Conservation (phyloP, 176 grass and related monocot genomes). For the Oryza rufipogon region DNA sequence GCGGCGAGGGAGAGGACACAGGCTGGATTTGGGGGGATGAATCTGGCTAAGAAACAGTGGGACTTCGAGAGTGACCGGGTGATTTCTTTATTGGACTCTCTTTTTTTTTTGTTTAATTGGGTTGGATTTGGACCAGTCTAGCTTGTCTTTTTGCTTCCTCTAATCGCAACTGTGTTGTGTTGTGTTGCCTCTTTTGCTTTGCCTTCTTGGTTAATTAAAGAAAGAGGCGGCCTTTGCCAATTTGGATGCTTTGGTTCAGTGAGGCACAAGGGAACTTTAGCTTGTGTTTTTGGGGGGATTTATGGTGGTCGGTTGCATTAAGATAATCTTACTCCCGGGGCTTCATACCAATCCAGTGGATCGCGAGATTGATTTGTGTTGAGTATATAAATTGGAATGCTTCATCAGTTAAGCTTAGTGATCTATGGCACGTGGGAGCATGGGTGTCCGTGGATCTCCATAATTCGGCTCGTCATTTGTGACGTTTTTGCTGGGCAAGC, state of each 20-base stretch:
- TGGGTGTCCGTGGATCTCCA: too few relatives aligned
- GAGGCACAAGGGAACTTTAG: neutral
- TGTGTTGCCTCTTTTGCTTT: neutral
- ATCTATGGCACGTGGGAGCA: neutral
- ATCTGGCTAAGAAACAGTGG: conserved; percentile 12
- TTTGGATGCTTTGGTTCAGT: neutral
- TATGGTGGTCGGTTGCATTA: too few relatives aligned
- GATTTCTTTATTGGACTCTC: neutral
- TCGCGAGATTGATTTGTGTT: too few relatives aligned
- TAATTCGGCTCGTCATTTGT: neutral
- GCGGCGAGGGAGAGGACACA: conserved; percentile 14
- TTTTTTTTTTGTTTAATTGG: neutral
- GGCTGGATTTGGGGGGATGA: conserved; percentile 14
- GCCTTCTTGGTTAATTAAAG: neutral
- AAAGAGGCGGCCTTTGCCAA: neutral
- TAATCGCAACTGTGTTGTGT: neutral
- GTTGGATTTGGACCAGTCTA: neutral
- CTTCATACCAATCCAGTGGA: too few relatives aligned
- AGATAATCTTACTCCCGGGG: too few relatives aligned
- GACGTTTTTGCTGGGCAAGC: neutral
- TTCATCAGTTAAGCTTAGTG: neutral
- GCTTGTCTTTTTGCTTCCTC: neutral
- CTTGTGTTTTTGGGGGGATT: too few relatives aligned
- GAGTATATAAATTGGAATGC: too few relatives aligned
- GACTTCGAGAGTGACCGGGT: conserved; percentile 23